phyloP scores from a whole-genome alignment of 2,329 filamentous ascomycete species.

The Sarocladium strictum region DNA sequence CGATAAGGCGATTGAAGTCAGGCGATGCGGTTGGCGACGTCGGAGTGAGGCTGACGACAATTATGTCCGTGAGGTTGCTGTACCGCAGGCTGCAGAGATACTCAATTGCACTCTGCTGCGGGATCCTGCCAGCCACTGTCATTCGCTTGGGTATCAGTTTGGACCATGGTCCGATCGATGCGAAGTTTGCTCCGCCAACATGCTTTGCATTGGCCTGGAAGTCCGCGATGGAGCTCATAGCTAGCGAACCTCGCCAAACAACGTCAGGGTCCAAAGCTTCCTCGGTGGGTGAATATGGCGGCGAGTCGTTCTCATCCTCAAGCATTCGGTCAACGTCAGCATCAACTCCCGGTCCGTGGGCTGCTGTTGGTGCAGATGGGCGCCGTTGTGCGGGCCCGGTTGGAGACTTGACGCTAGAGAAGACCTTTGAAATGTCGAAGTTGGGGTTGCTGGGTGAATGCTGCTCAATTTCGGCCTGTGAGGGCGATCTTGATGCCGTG shows the following conservation, averaged over 20 bases:
- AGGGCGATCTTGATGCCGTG: conserved; percentile 27
- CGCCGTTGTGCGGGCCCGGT: conserved; percentile 40
- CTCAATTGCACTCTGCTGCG: conserved; percentile 75
- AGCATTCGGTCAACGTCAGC: conserved; percentile 86
- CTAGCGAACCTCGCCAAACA: conserved; percentile 70
- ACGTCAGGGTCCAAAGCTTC: conserved; percentile 60
- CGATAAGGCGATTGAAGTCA: conserved; percentile 70
- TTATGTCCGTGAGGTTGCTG: conserved; percentile 75
- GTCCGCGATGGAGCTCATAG: conserved; percentile 72
- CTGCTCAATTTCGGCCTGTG: conserved; percentile 39
- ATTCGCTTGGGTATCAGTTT: conserved; percentile 67
- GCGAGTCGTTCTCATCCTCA: conserved; percentile 72
- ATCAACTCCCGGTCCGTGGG: conserved; percentile 60
- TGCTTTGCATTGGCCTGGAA: conserved; percentile 75
- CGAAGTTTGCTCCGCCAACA: conserved; percentile 76
- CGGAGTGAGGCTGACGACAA: conserved; percentile 67
- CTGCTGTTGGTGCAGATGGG: conserved; percentile 38
- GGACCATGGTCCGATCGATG: conserved; percentile 57
- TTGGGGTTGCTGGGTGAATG: conserved; percentile 50
- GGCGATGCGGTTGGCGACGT: conserved; percentile 48
- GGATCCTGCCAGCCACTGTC: conserved; percentile 72
- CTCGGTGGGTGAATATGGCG: conserved; percentile 78
- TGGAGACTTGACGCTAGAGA: conserved; percentile 76
- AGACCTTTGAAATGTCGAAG: conserved; percentile 84
- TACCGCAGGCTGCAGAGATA: conserved; percentile 86